These are phyloP conservation scores for Furcasterigmium furcatum DNA, from an alignment of 2,329 filamentous ascomycete genomes.

Conservation along the genomic window DNA sequence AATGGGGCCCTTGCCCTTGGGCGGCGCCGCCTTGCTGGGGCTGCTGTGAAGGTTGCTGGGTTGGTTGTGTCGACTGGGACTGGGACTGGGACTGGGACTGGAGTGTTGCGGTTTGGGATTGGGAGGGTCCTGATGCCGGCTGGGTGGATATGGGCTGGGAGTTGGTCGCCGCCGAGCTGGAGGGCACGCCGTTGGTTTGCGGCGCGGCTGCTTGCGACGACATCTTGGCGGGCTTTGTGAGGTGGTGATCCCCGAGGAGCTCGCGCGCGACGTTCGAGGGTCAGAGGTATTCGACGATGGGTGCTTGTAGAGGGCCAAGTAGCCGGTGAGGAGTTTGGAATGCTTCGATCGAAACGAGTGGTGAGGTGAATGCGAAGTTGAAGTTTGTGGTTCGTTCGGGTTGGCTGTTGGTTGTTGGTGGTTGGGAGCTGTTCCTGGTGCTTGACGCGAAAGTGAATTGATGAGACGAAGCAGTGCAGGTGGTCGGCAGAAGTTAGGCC, in stretches of 20 bases:
- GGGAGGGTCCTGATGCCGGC: slow-evolving; percentile 21
- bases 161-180: slow-evolving; percentile 31
- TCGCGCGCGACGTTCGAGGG: too few relatives aligned
- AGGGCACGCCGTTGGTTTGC: slow-evolving; percentile 51
- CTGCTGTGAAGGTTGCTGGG: slow-evolving; percentile 16
- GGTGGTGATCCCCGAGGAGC: too few relatives aligned
- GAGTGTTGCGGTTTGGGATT: slow-evolving; percentile 7
- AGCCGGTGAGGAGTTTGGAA: too few relatives aligned
- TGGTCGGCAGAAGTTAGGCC: too few relatives aligned
- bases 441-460: too few relatives aligned
- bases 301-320: too few relatives aligned
- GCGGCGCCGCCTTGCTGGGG: slow-evolving; percentile 11
- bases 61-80: slow-evolving; percentile 9
- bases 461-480: too few relatives aligned
- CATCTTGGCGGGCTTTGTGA: slow-evolving; percentile 3
- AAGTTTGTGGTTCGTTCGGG: not conserved
- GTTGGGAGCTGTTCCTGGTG: too few relatives aligned
- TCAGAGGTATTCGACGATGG: too few relatives aligned
- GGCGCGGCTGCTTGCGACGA: slow-evolving; percentile 31
- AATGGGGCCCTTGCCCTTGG: slow-evolving; percentile 1
- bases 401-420: not conserved
- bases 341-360: too few relatives aligned
- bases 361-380: too few relatives aligned
- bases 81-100: slow-evolving; percentile 9
- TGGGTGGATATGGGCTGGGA: slow-evolving; percentile 34